Evolutionary conservation across 768 basidiomycete genomes (phyloP), one percentile per base, ranked within the genome.

Genomic region (Termitomyces sp.): DNA sequence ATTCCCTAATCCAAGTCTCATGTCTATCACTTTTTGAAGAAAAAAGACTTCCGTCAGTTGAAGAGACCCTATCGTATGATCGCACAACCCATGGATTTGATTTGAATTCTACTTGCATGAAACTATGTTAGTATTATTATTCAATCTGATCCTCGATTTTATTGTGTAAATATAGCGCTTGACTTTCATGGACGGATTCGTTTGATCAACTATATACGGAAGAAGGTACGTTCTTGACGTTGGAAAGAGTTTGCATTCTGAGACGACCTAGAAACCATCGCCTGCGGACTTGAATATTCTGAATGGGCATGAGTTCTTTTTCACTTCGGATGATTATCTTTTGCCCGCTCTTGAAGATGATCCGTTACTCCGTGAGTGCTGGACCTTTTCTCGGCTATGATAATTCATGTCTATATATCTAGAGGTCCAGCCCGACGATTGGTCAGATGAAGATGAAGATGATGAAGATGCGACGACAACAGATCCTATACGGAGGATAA

Each of bases 121-220:
- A 70, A 46, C 68, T 92, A 56, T 77, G 92, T 92, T 53, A 44
- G 86, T 72, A 36, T 41, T 56, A 20, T 22, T 37, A 18, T 48
- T 42, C 13, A 20, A 39, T 20, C 1, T 29, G 10, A 20, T 46
- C 3, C 18, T 5, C 5, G 32, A 12, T 31, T 39, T 27, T 42
- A 39, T 26, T 55, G 59, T 20, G 51, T 56, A 59, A 60, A 44
- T 31, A 20, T 29, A 92, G 90, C 75, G 0, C 74, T 95, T 39
- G 94, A 96, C 68, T 83, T 87, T 61, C 86, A 93, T 70, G 81
- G 83, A 55, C 80, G 89, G 20, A 86, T 93, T 63, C 83, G 90
- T 48, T 72, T 97, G 51, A 84, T 97, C 72, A 97, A 97, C 69
- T 90, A 81, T 71, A 92, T 96, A 66, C 76, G 94, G 57, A 88